These are phyloP conservation scores for Tagetes patula DNA, from an alignment of 129 eudicot species.

Conservation along the genomic window DNA sequence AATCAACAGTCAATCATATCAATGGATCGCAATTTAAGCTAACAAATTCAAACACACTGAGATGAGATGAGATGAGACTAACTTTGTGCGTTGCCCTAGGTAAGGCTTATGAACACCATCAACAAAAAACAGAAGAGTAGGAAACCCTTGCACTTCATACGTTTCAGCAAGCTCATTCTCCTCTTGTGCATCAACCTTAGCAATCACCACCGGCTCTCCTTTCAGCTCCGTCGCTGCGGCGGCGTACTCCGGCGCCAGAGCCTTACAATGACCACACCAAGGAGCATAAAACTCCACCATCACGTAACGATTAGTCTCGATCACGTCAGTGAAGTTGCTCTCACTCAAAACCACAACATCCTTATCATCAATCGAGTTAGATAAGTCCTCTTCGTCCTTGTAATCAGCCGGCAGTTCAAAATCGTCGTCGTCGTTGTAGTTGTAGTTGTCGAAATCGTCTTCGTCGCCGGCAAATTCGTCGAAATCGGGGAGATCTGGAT, in stretches of 20 bases:
- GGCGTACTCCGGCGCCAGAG: conserved; percentile 92
- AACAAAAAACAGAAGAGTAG: conserved; percentile 67
- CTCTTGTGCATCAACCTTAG: conserved; percentile 84
- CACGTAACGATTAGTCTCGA: conserved; percentile 61
- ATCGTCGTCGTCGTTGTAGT: conserved; percentile 65
- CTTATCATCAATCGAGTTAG: conserved; percentile 52
- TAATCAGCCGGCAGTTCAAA: conserved; percentile 45
- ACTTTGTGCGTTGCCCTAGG: conserved; percentile 79
- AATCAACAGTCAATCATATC: not conserved
- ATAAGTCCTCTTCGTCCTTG: conserved; percentile 37
- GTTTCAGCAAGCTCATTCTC: conserved; percentile 75
- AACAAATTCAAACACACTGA: not conserved
- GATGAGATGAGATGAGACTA: conserved; percentile 20
- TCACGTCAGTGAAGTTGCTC: conserved; percentile 58
- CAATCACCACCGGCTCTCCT: conserved; percentile 59
- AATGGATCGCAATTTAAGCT: not conserved
- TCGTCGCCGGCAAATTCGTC: conserved; percentile 41
- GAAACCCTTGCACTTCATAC: conserved; percentile 81
- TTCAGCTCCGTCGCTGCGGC: conserved; percentile 86
- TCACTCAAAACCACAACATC: conserved; percentile 83
- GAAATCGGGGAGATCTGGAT: conserved; percentile 38
- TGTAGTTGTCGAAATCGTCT: conserved; percentile 51
- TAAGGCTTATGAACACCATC: conserved; percentile 78
- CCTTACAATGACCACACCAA: conserved; percentile 93
- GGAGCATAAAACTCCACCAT: conserved; percentile 98